Evolutionary conservation across 331 rosid genomes (phyloP).

Genomic region (Malus hybrid): DNA sequence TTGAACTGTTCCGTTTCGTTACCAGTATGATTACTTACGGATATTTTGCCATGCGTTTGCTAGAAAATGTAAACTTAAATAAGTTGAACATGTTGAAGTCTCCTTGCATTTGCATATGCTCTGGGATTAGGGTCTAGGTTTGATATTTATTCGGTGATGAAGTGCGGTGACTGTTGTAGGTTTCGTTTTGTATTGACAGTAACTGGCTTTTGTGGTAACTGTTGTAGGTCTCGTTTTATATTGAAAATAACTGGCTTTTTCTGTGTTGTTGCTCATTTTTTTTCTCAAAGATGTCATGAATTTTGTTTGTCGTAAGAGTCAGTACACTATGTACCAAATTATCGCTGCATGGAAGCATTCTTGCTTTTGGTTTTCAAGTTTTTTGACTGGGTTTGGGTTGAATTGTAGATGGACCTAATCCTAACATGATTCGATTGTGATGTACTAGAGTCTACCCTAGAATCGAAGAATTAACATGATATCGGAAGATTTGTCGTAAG

Average conservation of each 20-base stretch:
- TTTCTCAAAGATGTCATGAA: not conserved
- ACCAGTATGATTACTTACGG: not conserved
- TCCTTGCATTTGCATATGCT: not conserved
- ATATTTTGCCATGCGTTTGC: not conserved
- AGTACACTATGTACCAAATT: not conserved
- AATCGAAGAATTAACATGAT: no score
- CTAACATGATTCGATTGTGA: no score
- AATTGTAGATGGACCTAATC: not conserved
- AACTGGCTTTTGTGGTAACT: not conserved
- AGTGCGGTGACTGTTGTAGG: conserved; percentile 2
- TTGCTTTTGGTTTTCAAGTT: not conserved
- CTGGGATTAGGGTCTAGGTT: not conserved
- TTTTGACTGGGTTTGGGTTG: not conserved
- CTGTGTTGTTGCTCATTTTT: not conserved
- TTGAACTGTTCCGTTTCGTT: conserved; percentile 1
- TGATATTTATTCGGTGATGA: not conserved
- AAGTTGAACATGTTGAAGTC: not conserved
- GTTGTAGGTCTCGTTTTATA: not conserved
- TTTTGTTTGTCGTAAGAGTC: not conserved
- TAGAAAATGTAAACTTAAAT: conserved; percentile 2
- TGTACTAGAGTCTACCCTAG: no score
- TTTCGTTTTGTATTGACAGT: not conserved
- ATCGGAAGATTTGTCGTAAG: no score
- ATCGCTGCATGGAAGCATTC: not conserved
- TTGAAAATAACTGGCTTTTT: not conserved